Conservation (phyloP, 1,284 basidiomycete genomes). For the Leccinum subfulvum region DNA sequence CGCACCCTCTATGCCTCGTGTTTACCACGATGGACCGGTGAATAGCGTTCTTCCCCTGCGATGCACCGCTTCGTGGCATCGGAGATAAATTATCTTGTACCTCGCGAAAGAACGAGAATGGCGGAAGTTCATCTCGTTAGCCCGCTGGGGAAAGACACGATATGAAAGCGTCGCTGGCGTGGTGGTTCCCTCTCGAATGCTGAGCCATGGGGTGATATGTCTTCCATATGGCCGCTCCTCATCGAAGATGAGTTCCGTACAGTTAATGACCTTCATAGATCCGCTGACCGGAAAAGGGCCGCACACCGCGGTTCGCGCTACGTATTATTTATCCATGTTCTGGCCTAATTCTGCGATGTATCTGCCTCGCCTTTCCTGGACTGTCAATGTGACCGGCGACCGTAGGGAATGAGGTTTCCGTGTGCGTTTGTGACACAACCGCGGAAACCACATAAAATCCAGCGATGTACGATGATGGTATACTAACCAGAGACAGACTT, state of each 20-base stretch:
- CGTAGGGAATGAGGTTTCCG: slow-evolving; percentile 41
- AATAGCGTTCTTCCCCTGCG: slow-evolving; percentile 23
- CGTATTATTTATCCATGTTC: slow-evolving; percentile 28
- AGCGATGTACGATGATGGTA: slow-evolving; percentile 17
- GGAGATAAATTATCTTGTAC: slow-evolving; percentile 31
- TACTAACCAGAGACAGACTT: slow-evolving; percentile 18
- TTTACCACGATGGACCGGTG: slow-evolving; percentile 32
- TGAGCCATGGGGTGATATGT: slow-evolving; percentile 1
- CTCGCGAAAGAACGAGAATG: slow-evolving; percentile 20
- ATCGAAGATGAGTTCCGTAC: slow-evolving; percentile 10
- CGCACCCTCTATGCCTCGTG: slow-evolving; percentile 30
- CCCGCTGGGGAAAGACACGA: slow-evolving; percentile 21
- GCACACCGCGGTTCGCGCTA: slow-evolving; percentile 18
- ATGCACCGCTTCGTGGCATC: slow-evolving; percentile 31
- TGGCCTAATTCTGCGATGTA: slow-evolving; percentile 23
- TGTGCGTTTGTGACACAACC: slow-evolving; percentile 37
- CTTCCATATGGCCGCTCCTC: slow-evolving; percentile 1
- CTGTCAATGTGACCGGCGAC: slow-evolving; percentile 35
- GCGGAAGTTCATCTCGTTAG: slow-evolving; percentile 15
- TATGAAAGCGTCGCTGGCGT: slow-evolving; percentile 8
- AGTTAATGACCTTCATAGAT: slow-evolving; percentile 19
- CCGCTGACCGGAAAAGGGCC: slow-evolving; percentile 7
- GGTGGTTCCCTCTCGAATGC: slow-evolving; percentile 3
- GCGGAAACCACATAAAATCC: slow-evolving; percentile 33
- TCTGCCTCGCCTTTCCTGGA: slow-evolving; percentile 40